Percentiles rank a stretch among this genome's conserved stretches.
Evolutionary conservation across 768 basidiomycete species (phyloP).

Genomic region (Favolaschia claudopus): DNA sequence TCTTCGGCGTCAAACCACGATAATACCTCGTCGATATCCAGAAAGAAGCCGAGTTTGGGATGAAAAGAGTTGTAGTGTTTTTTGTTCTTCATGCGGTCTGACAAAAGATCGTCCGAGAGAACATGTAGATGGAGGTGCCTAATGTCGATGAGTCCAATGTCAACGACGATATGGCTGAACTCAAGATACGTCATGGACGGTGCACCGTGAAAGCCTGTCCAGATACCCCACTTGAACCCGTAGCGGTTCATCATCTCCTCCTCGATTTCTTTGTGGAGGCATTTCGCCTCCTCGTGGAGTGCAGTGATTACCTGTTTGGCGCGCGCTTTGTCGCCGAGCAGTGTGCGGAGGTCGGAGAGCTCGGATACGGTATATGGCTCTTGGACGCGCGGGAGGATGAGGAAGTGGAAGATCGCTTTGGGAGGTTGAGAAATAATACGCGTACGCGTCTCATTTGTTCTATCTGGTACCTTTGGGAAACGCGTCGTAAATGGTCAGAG

Average conservation of each 20-base stretch:
- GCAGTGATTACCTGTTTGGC: slow-evolving; percentile 62
- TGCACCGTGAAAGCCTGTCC: slow-evolving; percentile 84
- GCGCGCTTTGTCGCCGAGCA: slow-evolving; percentile 61
- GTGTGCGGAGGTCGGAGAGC: slow-evolving; percentile 60
- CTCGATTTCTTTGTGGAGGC: slow-evolving; percentile 66
- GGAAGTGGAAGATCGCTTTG: slow-evolving; percentile 83
- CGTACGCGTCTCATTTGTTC: background rate
- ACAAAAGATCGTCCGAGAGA: slow-evolving; percentile 78
- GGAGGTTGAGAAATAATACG: background rate
- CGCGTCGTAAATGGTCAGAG: slow-evolving; percentile 75
- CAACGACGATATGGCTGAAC: background rate
- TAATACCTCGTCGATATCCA: slow-evolving; percentile 79
- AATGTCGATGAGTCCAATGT: background rate
- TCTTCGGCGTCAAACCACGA: slow-evolving; percentile 79
- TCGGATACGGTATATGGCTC: slow-evolving; percentile 40
- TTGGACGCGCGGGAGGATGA: slow-evolving; percentile 76
- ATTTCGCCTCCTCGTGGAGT: slow-evolving; percentile 64
- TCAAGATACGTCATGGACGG: slow-evolving; percentile 82
- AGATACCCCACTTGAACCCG: slow-evolving; percentile 79
- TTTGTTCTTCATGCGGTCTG: slow-evolving; percentile 79
- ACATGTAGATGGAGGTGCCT: slow-evolving; percentile 90
- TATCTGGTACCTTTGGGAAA: slow-evolving; percentile 62
- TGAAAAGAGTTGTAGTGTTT: slow-evolving; percentile 94
- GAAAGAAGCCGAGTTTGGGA: slow-evolving; percentile 84
- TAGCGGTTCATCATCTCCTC: slow-evolving; percentile 82